These are phyloP conservation scores for Conidiobolus incongruus DNA, from an alignment of 371 early-diverging fungal genomes.

Conservation along the genomic window DNA sequence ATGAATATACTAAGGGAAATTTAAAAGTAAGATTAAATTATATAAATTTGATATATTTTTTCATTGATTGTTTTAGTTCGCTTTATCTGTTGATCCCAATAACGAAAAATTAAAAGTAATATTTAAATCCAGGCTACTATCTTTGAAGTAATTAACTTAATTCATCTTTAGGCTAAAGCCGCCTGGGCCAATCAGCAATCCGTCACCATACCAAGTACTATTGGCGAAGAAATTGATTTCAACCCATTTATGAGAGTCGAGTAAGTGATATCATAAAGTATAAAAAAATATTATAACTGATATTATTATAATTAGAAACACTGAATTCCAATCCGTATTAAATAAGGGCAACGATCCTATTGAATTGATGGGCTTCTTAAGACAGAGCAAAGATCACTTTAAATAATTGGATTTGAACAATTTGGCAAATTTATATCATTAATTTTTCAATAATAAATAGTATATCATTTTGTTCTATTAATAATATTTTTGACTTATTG, in stretches of 20 bases:
- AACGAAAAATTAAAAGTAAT: slow-evolving; percentile 17
- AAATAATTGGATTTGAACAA: too few species aligned
- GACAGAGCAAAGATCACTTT: neutral
- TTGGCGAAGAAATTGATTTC: slow-evolving; percentile 57
- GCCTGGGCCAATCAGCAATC: slow-evolving; percentile 22
- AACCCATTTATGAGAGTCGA: slow-evolving; percentile 78
- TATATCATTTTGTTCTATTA: too few species aligned
- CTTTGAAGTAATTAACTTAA: too few species aligned
- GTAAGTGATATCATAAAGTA: slow-evolving; percentile 6
- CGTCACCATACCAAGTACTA: slow-evolving; percentile 63
- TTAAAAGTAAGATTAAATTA: slow-evolving; percentile 12
- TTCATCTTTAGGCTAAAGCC: slow-evolving; percentile 16
- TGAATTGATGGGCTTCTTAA: neutral
- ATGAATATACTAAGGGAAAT: slow-evolving; percentile 71
- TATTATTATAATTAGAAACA: neutral
- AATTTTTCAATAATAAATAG: too few species aligned
- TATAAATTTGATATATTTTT: neutral
- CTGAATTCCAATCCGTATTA: neutral
- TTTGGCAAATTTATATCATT: too few species aligned
- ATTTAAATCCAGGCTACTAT: too few species aligned
- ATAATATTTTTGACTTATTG: too few species aligned
- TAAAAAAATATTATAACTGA: neutral
- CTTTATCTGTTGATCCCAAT: slow-evolving; percentile 23
- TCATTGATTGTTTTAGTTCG: slow-evolving; percentile 19
- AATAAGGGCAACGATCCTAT: neutral